Evolutionary conservation across 2,329 filamentous ascomycete genomes (phyloP), one percentile per base, ranked within the genome.

Genomic region (Madurella fahalii): DNA sequence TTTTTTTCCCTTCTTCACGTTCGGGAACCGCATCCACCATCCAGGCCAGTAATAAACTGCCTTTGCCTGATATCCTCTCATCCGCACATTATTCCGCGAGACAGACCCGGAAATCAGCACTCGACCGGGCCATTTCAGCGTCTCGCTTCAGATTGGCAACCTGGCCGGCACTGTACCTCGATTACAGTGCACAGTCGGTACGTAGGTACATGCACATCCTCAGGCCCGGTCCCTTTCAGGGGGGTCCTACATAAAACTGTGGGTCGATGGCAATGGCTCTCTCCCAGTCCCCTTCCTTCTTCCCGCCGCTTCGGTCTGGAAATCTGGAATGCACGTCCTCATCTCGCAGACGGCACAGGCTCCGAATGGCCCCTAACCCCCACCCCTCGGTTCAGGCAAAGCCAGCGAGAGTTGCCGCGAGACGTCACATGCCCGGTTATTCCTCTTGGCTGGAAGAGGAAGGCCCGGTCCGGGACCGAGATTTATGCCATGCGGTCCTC

Each of bases 341-440:
- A 37, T 37, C 34, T 32, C 37, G 42, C 50, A 41, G 31, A 52
- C 50, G 50, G 50, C 50, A 46, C 50, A 46, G 34, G 17, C 43
- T 45, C 50, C 42, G 50, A 41, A 42, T 15, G 34, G 34, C 34
- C 34, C 9, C 18, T 40, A 40, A 49, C 40, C 18, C 47, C 47
- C 50, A 46, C 43, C 25, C 42, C 13, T 37, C 34, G 11, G 11
- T 15, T 37, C 34, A 25, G 25, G 25, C 25, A 25, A 25, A 25
- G 25, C 25, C 25, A 25, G 25, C 25, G 3, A 25, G 25, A 25
- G 25, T 25, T 25, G 25, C 25, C 25, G 25, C 25, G 25, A 25
- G 25, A 25, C 25, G 25, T 25, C 25, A 25, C 25, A 25, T 25
- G 25, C 25, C 25, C 25, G 25, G 25, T 25, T 25, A 25, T 25